A percentile compares a stretch with the other conserved stretches of the same genome.
Evolutionary conservation across 129 eudicot genomes (phyloP).

Genomic region (Oenanthe sinensis): DNA sequence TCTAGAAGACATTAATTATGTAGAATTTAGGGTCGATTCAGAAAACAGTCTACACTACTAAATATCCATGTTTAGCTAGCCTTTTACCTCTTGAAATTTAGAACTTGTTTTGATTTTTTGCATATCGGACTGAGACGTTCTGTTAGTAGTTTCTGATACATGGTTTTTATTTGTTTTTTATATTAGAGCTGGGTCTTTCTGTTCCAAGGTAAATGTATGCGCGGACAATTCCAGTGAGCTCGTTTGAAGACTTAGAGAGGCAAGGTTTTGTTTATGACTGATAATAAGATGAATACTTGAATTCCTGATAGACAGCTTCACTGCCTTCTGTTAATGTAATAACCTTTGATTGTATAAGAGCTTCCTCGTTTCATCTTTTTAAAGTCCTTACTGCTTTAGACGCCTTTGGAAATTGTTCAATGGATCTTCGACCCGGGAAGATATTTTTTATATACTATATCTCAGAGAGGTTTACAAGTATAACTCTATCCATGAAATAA

Average conservation of each 20-base stretch:
- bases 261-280: conserved; percentile 18
- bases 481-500: background rate
- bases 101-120: conserved; percentile 3
- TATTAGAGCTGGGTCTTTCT: conserved; percentile 76
- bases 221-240: conserved; percentile 22
- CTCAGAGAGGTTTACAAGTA: background rate
- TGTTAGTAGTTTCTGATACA: conserved; percentile 32
- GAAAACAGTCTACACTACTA: conserved; percentile 1
- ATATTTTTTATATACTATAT: background rate
- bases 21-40: conserved; percentile 11
- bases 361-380: background rate
- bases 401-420: background rate
- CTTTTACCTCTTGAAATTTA: background rate
- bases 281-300: background rate
- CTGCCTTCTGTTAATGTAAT: conserved; percentile 1
- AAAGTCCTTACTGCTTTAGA: background rate
- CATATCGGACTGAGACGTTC: background rate
- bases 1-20: conserved; percentile 16
- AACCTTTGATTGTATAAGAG: background rate
- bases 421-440: background rate
- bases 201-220: conserved; percentile 61
- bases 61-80: background rate
- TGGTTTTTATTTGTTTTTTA: conserved; percentile 26
- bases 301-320: conserved; percentile 17
- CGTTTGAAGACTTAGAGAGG: conserved; percentile 22